These are phyloP conservation scores for Phialocephala subalpina DNA, from an alignment of 2,329 filamentous ascomycete species.

Conservation along the genomic window DNA sequence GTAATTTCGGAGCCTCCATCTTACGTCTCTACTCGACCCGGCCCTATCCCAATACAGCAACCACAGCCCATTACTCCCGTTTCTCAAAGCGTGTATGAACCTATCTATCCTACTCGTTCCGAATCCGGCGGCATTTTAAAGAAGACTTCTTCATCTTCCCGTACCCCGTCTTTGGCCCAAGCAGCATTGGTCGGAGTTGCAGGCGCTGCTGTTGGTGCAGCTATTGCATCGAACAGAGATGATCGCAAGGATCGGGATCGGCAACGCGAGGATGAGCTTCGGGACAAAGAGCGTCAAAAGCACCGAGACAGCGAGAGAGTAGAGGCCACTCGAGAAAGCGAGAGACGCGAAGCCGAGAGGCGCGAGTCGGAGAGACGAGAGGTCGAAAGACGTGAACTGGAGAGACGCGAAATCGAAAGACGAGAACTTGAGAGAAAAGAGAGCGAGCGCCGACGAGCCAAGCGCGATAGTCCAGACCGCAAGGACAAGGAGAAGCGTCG, in stretches of 20 bases:
- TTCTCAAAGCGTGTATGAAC: slow-evolving; percentile 71
- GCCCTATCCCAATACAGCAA: slow-evolving; percentile 78
- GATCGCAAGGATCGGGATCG: slow-evolving; percentile 39
- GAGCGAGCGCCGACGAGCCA: background rate
- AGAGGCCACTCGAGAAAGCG: slow-evolving; percentile 24
- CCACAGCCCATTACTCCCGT: slow-evolving; percentile 82
- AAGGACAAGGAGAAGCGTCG: slow-evolving; percentile 18
- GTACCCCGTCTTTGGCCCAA: slow-evolving; percentile 51
- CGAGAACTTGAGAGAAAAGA: slow-evolving; percentile 35
- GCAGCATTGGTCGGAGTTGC: slow-evolving; percentile 57
- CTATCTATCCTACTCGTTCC: slow-evolving; percentile 45
- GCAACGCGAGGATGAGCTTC: slow-evolving; percentile 31
- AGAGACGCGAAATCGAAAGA: slow-evolving; percentile 7
- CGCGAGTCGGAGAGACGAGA: slow-evolving; percentile 7
- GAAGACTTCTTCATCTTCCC: slow-evolving; percentile 42
- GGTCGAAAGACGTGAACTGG: background rate
- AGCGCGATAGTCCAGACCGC: background rate
- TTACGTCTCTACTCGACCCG: slow-evolving; percentile 57
- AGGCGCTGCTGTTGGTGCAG: slow-evolving; percentile 58
- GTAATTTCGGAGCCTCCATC: slow-evolving; percentile 49
- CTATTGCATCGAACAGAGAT: slow-evolving; percentile 48
- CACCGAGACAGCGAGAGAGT: slow-evolving; percentile 28
- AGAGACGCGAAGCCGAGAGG: slow-evolving; percentile 16
- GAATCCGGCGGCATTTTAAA: slow-evolving; percentile 36
- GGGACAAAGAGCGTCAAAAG: slow-evolving; percentile 23